Conservation (phyloP, 805 yeast species). For the Ogataea pini region DNA sequence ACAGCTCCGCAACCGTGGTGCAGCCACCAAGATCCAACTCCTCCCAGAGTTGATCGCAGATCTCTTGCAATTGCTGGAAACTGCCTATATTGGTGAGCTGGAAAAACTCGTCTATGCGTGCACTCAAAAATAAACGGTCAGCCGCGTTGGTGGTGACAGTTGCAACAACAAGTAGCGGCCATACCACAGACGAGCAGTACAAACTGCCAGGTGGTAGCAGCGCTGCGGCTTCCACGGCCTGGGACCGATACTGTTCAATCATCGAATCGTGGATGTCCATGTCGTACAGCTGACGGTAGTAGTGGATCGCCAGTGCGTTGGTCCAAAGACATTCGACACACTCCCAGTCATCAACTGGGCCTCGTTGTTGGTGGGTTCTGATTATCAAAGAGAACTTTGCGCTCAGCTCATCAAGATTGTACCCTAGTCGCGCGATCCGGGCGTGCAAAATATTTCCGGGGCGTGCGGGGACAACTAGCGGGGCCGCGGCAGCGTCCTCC, state of each 20-base stretch:
- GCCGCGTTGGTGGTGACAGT: constrained; percentile 5
- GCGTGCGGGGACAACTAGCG: neutral
- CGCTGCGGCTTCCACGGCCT: constrained; percentile 5
- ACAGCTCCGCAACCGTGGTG: constrained; percentile 6
- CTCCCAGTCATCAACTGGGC: constrained; percentile 11
- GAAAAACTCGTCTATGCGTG: constrained; percentile 7
- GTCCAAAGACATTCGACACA: constrained; percentile 15
- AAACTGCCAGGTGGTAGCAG: constrained; percentile 5
- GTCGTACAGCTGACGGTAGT: constrained; percentile 12
- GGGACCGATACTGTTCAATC: constrained; percentile 1
- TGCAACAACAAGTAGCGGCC: constrained; percentile 11
- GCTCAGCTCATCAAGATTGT: constrained; percentile 3
- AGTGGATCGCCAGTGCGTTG: constrained; percentile 12
- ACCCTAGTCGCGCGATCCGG: constrained; percentile 8
- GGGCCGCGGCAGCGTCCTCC: neutral
- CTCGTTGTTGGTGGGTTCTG: neutral
- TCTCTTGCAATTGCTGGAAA: constrained; percentile 8
- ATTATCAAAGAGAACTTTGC: constrained; percentile 4
- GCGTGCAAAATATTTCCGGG: neutral
- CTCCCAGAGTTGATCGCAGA: constrained; percentile 9
- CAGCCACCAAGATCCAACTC: constrained; percentile 9
- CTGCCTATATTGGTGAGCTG: constrained; percentile 11
- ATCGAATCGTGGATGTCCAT: constrained; percentile 4
- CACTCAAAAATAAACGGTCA: constrained; percentile 2
- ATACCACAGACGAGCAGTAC: constrained; percentile 10